A percentile compares a stretch with the other conserved stretches of the same genome.
These are phyloP conservation scores for Cladosporium sp. DNA, from an alignment of 2,329 filamentous ascomycete species.

Conservation along the genomic window DNA sequence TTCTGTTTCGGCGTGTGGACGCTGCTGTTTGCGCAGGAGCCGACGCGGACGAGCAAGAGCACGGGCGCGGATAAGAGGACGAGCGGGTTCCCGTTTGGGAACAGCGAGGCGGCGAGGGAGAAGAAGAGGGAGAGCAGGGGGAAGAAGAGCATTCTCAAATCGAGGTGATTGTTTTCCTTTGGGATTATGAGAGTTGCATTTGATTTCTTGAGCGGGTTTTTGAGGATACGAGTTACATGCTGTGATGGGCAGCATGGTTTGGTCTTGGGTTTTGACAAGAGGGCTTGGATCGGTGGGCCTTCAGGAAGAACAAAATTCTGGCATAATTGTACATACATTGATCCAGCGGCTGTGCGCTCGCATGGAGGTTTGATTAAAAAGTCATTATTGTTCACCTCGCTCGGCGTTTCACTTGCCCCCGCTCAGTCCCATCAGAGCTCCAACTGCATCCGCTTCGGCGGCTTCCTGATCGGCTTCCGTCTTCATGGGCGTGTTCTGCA, in stretches of 20 bases:
- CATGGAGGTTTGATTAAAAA: neutral
- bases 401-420: constrained; percentile 6
- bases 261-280: too few relatives aligned
- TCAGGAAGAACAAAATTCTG: neutral
- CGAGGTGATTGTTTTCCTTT: constrained; percentile 11
- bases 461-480: constrained; percentile 17
- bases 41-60: constrained; percentile 55
- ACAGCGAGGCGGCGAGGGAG: constrained; percentile 35
- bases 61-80: constrained; percentile 66
- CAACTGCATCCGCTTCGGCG: constrained; percentile 24
- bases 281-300: neutral
- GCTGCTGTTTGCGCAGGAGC: constrained; percentile 53
- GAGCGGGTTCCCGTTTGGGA: constrained; percentile 62
- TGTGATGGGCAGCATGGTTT: too few relatives aligned
- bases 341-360: constrained; percentile 2
- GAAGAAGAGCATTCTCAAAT: constrained; percentile 21
- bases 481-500: constrained; percentile 25
- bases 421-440: constrained; percentile 24
- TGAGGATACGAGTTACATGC: neutral
- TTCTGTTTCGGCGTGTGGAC: constrained; percentile 64
- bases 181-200: too few relatives aligned
- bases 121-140: constrained; percentile 28
- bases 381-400: constrained; percentile 1
- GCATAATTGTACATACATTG: constrained; percentile 3
- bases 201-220: neutral